Percentiles rank a stretch among this genome's conserved stretches.
Evolutionary conservation across 805 yeast genomes (phyloP).

Genomic region (Helenozyma rhizophorensis): DNA sequence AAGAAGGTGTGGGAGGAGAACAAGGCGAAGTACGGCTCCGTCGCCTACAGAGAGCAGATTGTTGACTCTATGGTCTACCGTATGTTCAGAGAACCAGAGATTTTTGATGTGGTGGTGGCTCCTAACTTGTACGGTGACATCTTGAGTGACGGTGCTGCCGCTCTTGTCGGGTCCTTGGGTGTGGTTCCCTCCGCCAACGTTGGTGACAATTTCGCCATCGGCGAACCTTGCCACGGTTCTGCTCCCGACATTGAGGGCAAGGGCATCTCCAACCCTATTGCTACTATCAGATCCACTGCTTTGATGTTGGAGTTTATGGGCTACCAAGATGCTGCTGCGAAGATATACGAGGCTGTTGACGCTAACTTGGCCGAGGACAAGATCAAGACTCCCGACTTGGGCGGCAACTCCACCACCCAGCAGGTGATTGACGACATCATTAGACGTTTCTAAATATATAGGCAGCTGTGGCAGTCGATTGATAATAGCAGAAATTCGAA

Average conservation of each 20-base stretch:
- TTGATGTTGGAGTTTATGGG: slow-evolving; percentile 97
- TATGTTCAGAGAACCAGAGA: slow-evolving; percentile 97
- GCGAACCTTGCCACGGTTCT: slow-evolving; percentile 99
- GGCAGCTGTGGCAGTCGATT: not conserved
- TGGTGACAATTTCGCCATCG: slow-evolving; percentile 93
- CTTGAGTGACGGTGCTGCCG: slow-evolving; percentile 96
- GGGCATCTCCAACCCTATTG: slow-evolving; percentile 93
- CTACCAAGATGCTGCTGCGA: slow-evolving; percentile 80
- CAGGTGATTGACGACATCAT: slow-evolving; percentile 84
- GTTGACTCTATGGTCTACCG: slow-evolving; percentile 99
- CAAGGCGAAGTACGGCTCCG: slow-evolving; percentile 51
- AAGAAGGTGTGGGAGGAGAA: slow-evolving; percentile 55
- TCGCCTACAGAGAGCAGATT: slow-evolving; percentile 87
- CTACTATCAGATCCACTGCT: slow-evolving; percentile 97
- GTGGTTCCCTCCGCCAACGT: slow-evolving; percentile 98
- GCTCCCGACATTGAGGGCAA: slow-evolving; percentile 98
- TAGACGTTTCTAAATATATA: slow-evolving; percentile 31
- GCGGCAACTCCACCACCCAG: slow-evolving; percentile 83
- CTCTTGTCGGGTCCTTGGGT: slow-evolving; percentile 94
- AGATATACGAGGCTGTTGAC: slow-evolving; percentile 91
- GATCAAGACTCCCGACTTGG: slow-evolving; percentile 89
- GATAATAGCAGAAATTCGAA: too few species aligned
- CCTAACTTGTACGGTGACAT: slow-evolving; percentile 98
- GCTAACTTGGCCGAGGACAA: slow-evolving; percentile 79
- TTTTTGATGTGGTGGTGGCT: slow-evolving; percentile 96